These are phyloP conservation scores for Microthyrium microscopicum DNA, from an alignment of 2,329 filamentous ascomycete genomes.

Conservation along the genomic window DNA sequence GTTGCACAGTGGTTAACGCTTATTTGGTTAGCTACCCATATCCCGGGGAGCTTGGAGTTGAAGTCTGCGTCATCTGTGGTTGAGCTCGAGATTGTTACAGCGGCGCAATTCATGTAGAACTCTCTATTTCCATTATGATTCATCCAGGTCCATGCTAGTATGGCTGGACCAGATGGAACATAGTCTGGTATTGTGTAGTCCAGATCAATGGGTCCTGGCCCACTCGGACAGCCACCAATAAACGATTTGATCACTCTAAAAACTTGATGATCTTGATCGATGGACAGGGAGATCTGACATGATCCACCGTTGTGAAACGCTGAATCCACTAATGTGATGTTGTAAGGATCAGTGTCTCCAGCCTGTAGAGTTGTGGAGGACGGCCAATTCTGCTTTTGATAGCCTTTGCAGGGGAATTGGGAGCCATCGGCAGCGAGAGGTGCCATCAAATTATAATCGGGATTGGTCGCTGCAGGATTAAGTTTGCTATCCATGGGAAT, in stretches of 20 bases:
- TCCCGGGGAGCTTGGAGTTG: constrained; percentile 48
- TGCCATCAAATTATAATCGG: background rate
- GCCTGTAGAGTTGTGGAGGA: constrained; percentile 27
- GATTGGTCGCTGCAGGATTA: background rate
- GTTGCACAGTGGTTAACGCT: constrained; percentile 37
- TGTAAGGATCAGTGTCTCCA: constrained; percentile 44
- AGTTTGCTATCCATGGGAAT: background rate
- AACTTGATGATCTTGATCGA: constrained; percentile 49
- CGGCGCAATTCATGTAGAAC: constrained; percentile 92
- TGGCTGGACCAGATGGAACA: constrained; percentile 55
- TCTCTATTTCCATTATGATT: constrained; percentile 86
- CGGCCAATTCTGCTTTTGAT: background rate
- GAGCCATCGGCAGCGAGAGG: constrained; percentile 44
- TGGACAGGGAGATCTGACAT: constrained; percentile 76
- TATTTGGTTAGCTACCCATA: constrained; percentile 58
- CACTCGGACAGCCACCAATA: constrained; percentile 67
- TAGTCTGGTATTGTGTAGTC: constrained; percentile 55
- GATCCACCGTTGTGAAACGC: constrained; percentile 87
- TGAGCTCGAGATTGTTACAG: constrained; percentile 43
- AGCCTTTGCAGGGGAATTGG: constrained; percentile 59
- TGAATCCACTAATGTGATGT: constrained; percentile 39
- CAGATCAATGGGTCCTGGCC: too few relatives aligned
- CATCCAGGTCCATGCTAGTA: constrained; percentile 83
- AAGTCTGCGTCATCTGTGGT: constrained; percentile 29
- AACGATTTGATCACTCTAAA: constrained; percentile 88